These are phyloP conservation scores for Globisporangium middletonii DNA, from an alignment of 352 stramenopile genomes.

Conservation along the genomic window DNA sequence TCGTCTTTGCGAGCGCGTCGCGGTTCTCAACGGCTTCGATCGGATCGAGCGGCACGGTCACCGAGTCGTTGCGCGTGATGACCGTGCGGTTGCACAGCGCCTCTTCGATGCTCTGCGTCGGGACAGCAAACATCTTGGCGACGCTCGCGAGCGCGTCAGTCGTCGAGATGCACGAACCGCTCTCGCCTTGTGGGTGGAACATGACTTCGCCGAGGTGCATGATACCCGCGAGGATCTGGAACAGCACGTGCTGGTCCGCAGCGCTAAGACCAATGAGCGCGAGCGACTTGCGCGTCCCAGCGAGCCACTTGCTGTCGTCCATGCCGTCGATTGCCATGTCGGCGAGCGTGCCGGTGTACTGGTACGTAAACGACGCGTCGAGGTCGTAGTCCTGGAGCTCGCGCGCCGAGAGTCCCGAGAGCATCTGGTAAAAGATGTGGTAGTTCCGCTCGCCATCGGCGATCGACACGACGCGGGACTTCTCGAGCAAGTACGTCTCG, in stretches of 20 bases:
- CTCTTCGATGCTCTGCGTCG: slow-evolving; percentile 79
- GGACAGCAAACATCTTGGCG: slow-evolving; percentile 88
- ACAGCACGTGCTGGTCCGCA: slow-evolving; percentile 62
- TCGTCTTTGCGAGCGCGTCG: slow-evolving; percentile 95
- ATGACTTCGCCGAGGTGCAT: slow-evolving; percentile 95
- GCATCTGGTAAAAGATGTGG: slow-evolving; percentile 97
- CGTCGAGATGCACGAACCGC: slow-evolving; percentile 68
- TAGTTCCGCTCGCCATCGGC: slow-evolving; percentile 96
- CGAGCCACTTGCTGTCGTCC: slow-evolving; percentile 83
- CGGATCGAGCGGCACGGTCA: slow-evolving; percentile 80
- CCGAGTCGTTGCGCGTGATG: slow-evolving; percentile 78
- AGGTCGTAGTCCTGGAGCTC: slow-evolving; percentile 62
- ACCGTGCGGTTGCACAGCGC: slow-evolving; percentile 92
- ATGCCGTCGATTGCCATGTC: slow-evolving; percentile 84
- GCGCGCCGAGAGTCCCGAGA: slow-evolving; percentile 47
- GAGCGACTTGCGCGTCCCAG: slow-evolving; percentile 71
- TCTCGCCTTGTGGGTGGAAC: slow-evolving; percentile 80
- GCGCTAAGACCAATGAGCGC: slow-evolving; percentile 66
- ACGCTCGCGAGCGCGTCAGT: slow-evolving; percentile 57
- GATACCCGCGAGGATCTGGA: slow-evolving; percentile 86
- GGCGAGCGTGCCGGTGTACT: slow-evolving; percentile 63
- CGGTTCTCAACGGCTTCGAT: slow-evolving; percentile 91
- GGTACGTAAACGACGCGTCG: slow-evolving; percentile 56
- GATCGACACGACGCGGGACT: slow-evolving; percentile 93
- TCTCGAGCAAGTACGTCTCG: slow-evolving; percentile 95